Percentiles rank a stretch among this genome's conserved stretches.
phyloP scores from a whole-genome alignment of 352 stramenopile genomes.

The Bremia lactucae region DNA sequence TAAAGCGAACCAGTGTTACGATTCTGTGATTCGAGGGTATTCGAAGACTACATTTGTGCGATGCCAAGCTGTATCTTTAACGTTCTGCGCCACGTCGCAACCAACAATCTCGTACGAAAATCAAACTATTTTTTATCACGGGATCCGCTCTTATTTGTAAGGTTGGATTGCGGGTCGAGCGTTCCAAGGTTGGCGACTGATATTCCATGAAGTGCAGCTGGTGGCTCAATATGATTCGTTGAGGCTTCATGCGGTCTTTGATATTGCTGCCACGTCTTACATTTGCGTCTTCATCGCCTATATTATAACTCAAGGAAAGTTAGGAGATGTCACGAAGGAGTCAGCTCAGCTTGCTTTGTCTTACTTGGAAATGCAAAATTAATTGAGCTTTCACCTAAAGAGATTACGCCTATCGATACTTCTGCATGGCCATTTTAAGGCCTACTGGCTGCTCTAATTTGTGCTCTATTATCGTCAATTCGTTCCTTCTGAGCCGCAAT shows the following conservation, averaged over 20 bases:
- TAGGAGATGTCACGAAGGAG: constrained; percentile 86
- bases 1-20: too few relatives aligned
- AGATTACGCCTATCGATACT: neutral
- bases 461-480: too few relatives aligned
- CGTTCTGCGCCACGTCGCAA: constrained; percentile 60
- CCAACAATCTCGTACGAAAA: constrained; percentile 63
- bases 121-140: constrained; percentile 49
- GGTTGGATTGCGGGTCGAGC: constrained; percentile 56
- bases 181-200: constrained; percentile 65
- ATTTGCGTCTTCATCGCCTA: constrained; percentile 19
- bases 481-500: constrained; percentile 81
- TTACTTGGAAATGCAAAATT: constrained; percentile 50
- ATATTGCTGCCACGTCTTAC: constrained; percentile 7
- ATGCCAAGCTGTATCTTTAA: constrained; percentile 82
- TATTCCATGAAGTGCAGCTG: constrained; percentile 75
- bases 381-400: constrained; percentile 31
- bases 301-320: constrained; percentile 59
- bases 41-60: constrained; percentile 81
- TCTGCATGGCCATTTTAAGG: constrained; percentile 36
- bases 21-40: constrained; percentile 79
- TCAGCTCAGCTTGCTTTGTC: constrained; percentile 76
- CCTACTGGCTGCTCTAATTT: too few relatives aligned
- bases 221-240: constrained; percentile 79
- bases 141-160: constrained; percentile 61
- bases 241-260: constrained; percentile 61